Conservation (phyloP, 352 stramenopile species). For the Globisporangium iwayamae region DNA sequence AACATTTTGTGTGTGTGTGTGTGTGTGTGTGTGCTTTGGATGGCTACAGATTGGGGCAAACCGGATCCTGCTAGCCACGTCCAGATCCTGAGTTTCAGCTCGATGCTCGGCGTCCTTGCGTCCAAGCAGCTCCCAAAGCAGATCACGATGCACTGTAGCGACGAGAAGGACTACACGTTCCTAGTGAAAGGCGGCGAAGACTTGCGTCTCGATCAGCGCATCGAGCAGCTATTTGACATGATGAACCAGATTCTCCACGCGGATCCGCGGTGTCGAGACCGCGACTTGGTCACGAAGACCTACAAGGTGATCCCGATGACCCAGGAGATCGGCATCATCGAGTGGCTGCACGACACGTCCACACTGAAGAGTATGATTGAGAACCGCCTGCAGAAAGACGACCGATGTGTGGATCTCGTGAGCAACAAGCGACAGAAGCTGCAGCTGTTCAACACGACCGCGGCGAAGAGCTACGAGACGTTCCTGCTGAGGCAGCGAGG, state of each 20-base stretch:
- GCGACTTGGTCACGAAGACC: slow-evolving; percentile 60
- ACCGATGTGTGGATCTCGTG: slow-evolving; percentile 46
- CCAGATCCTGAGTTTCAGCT: slow-evolving; percentile 71
- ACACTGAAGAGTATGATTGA: slow-evolving; percentile 83
- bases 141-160: slow-evolving; percentile 74
- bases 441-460: slow-evolving; percentile 72
- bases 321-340: slow-evolving; percentile 76
- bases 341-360: slow-evolving; percentile 76
- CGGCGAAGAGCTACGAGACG: slow-evolving; percentile 66
- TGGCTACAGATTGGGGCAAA: slow-evolving; percentile 59
- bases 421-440: slow-evolving; percentile 72
- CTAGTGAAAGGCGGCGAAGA: slow-evolving; percentile 91
- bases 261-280: slow-evolving; percentile 59
- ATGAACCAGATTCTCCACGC: slow-evolving; percentile 88
- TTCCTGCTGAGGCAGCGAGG: slow-evolving; percentile 76
- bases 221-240: slow-evolving; percentile 90
- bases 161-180: slow-evolving; percentile 82
- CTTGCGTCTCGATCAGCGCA: slow-evolving; percentile 87
- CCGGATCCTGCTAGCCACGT: slow-evolving; percentile 61
- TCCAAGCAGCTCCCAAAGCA: slow-evolving; percentile 87
- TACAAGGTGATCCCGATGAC: slow-evolving; percentile 90
- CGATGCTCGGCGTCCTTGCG: slow-evolving; percentile 68
- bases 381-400: slow-evolving; percentile 57
- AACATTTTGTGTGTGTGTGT: neutral
- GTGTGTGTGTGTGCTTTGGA: neutral